Conservation (phyloP, 176 grass and related monocot species). For the Eragrostis nindensis region DNA sequence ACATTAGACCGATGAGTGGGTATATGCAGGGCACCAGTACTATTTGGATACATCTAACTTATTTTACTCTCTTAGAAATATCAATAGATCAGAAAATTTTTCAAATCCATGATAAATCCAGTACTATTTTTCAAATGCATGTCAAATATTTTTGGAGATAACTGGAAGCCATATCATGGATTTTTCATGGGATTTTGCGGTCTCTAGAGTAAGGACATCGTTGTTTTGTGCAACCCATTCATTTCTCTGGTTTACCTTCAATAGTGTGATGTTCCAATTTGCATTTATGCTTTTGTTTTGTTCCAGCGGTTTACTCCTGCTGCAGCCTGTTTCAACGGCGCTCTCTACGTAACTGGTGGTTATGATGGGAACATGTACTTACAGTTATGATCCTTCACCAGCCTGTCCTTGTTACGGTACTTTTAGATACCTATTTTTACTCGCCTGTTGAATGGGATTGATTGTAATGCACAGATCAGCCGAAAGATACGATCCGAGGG, state of each 20-base stretch:
- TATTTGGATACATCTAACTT: slow-evolving; percentile 10
- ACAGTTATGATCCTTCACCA: slow-evolving; percentile 57
- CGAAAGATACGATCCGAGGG: slow-evolving; percentile 94
- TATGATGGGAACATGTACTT: slow-evolving; percentile 74
- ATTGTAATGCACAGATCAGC: slow-evolving; percentile 55
- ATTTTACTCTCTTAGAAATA: slow-evolving; percentile 15
- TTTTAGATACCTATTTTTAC: neutral
- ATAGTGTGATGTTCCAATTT: slow-evolving; percentile 1
- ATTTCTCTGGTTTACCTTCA: neutral
- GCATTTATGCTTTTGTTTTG: slow-evolving; percentile 22
- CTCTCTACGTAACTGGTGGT: slow-evolving; percentile 72
- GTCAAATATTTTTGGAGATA: slow-evolving; percentile 25
- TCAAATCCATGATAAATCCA: slow-evolving; percentile 21
- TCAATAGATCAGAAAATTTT: neutral
- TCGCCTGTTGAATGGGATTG: slow-evolving; percentile 27
- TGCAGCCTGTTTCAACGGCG: slow-evolving; percentile 52
- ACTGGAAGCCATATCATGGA: neutral
- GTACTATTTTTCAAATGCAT: slow-evolving; percentile 6
- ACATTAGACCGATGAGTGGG: neutral
- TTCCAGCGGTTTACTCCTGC: slow-evolving; percentile 78
- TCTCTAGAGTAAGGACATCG: slow-evolving; percentile 18
- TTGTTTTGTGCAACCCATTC: neutral
- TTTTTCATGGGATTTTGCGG: neutral
- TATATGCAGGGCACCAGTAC: neutral
- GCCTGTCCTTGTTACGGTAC: slow-evolving; percentile 7